Evolutionary conservation across 352 stramenopile species (phyloP), one percentile per base, ranked within the genome.

Genomic region (Phytophthora colocasiae): DNA sequence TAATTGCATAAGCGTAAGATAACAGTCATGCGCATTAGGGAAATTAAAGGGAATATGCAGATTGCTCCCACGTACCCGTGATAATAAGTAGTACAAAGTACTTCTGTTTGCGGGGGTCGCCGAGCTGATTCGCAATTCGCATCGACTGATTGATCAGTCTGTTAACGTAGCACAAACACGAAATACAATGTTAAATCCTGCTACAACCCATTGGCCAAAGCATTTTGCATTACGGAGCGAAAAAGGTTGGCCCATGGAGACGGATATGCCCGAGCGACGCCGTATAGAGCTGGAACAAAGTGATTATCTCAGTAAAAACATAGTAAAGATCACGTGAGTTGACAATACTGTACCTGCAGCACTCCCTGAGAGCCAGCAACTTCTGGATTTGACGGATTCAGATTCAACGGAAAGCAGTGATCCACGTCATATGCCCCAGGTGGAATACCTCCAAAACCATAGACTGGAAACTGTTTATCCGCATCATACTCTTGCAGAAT

Each of bases 371-470:
- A 76, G 10, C 87, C 87, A 10, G 69, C 55, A 46, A 96, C 90
- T 63, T 96, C 87, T 4, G 83, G 83, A 17, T 89, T 87, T 5
- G 75, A 81, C 32, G 77, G 73, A 41, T 93, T 87, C 26, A 87
- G 55, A 55, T 87, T 92, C 11, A 97, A 73, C 14, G 92, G 81
- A 73, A 98, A 99, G 73, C 92, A 98, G 69, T 99, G 94, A 34
- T 89, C 66, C 27, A 97, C 89, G 11, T 85, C 74, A 12, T 63
- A 57, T 10, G 62, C 66, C 34, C 81, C 84, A 29, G 80, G 76
- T 58, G 96, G 89, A 49, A 97, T 97, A 10, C 81, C 85, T 32
- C 85, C 85, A 77, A 93, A 93, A 27, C 80, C 85, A 59, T 89
- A 93, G 22, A 88, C 85, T 4, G 85, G 85, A 39, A 93, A 86